Conservation (phyloP, 2,329 filamentous ascomycete genomes). For the Lecanicillium sp. region DNA sequence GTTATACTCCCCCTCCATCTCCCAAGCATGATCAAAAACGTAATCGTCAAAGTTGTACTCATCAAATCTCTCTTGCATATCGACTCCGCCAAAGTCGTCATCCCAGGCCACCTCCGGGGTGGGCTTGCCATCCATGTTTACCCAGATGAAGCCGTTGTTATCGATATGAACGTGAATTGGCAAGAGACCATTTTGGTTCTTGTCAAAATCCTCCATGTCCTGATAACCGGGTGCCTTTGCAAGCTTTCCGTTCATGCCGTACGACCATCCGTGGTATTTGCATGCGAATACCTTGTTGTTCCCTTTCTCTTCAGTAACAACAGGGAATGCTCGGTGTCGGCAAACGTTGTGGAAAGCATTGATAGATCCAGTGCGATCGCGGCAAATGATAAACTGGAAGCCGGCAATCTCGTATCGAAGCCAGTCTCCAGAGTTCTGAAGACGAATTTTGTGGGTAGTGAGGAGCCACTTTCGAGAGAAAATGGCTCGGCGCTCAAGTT, state of each 20-base stretch:
- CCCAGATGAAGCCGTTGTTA: constrained; percentile 45
- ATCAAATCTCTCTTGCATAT: constrained; percentile 38
- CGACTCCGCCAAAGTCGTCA: constrained; percentile 44
- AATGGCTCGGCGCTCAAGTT: constrained; percentile 44
- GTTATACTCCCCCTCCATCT: constrained; percentile 51
- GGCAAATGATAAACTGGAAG: constrained; percentile 44
- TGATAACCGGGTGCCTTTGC: constrained; percentile 52
- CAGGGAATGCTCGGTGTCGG: constrained; percentile 50
- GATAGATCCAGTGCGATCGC: constrained; percentile 40
- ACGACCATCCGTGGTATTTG: constrained; percentile 55
- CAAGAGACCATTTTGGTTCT: constrained; percentile 44
- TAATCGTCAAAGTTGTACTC: constrained; percentile 48
- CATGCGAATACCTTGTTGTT: constrained; percentile 45
- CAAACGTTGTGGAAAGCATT: constrained; percentile 56
- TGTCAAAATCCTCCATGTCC: constrained; percentile 45
- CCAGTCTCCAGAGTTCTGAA: constrained; percentile 45
- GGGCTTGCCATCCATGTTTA: constrained; percentile 46
- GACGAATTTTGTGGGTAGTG: constrained; percentile 41
- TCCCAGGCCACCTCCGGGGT: constrained; percentile 44
- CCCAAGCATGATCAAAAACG: constrained; percentile 50
- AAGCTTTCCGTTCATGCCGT: constrained; percentile 46
- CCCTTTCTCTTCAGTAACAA: constrained; percentile 42
- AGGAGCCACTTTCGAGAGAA: constrained; percentile 46
- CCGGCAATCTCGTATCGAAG: constrained; percentile 45
- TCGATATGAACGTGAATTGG: constrained; percentile 44